Base-by-base conservation (phyloP, 2,329 filamentous ascomycete species). In the Boeremia lycopersici region DNA sequence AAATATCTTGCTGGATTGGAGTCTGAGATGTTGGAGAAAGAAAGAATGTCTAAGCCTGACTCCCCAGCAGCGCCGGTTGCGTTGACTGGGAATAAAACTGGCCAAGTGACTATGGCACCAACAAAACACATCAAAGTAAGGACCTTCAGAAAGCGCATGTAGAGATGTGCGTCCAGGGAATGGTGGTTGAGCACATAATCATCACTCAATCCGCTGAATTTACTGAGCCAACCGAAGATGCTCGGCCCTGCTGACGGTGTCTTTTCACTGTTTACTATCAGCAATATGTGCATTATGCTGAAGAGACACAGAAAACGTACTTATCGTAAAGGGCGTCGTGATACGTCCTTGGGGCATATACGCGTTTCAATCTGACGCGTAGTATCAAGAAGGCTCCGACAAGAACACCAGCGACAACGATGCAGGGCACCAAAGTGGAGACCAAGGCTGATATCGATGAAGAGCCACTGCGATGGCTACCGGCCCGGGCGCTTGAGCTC, bases 131-230 rank as follows among this genome's bases (percentile, higher is more conserved):
- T 88, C 54, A 89, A 82, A 49, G 88, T 85, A 23, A 88, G 79
- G 48, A 95, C 88, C 70, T 92, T 91, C 61, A 98, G 78, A 69
- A 93, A 96, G 33, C 93, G 91, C 26, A 98, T 81, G 73, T 96
- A 91, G 47, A 98, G 86, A 74, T 93, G 98, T 29, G 89, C 89
- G 72, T 98, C 93, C 59, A 98, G 84, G 0, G 91, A 96, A 72
- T 54, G 45, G 17, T 54, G 51, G n/a, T 48, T 48, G 44, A 48
- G 51, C 17, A 54, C 44, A 17, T 39, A 54, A 6, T 54, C 39
- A 29, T 54, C 51, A 11, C 35, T 33, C 11, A 40, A 43, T 10
- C 26, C 19, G 12, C 35, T 40, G 28, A 48, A 54, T 3, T 48
- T 41, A 6, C 15, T 36, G 7, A 48, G 41, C 44, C 45, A 54